A percentile compares a stretch with the other conserved stretches of the same genome.
Conservation (phyloP, 2,329 filamentous ascomycete species). For the Tothia fuscella region DNA sequence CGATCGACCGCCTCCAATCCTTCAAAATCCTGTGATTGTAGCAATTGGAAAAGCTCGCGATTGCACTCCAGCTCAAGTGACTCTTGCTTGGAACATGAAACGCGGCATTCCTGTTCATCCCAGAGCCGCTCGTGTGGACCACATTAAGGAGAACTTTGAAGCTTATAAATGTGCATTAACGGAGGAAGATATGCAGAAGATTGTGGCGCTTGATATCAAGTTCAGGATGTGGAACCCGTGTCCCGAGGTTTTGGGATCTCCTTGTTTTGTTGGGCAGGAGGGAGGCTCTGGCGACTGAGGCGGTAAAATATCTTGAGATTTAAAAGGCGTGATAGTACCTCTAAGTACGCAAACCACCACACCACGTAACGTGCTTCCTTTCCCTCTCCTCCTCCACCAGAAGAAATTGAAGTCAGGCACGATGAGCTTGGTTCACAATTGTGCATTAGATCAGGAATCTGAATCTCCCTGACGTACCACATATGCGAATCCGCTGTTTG, state of each 20-base stretch:
- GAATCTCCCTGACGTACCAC: too few species aligned
- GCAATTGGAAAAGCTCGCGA: conserved; percentile 40
- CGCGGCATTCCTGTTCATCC: conserved; percentile 39
- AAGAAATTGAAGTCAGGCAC: too few species aligned
- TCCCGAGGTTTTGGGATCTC: neutral
- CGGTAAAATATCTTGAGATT: too few species aligned
- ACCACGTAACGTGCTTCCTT: too few species aligned
- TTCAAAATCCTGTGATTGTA: conserved; percentile 37
- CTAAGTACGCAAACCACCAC: too few species aligned
- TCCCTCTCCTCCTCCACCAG: too few species aligned
- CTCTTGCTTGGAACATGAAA: conserved; percentile 43
- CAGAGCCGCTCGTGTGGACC: conserved; percentile 35
- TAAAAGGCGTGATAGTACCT: too few species aligned
- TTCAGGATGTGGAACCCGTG: conserved; percentile 30
- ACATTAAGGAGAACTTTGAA: conserved; percentile 24
- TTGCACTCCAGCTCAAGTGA: conserved; percentile 39
- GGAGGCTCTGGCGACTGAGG: too few species aligned
- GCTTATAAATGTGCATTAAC: conserved; percentile 46
- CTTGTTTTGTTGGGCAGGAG: conserved; percentile 3
- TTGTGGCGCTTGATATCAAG: conserved; percentile 42
- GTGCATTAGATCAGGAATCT: too few species aligned
- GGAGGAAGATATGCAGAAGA: conserved; percentile 44
- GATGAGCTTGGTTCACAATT: too few species aligned
- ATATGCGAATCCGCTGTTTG: too few species aligned
- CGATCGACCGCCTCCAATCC: conserved; percentile 30